phyloP scores from a whole-genome alignment of 257 asterid species.

The Lycium ferocissimum region DNA sequence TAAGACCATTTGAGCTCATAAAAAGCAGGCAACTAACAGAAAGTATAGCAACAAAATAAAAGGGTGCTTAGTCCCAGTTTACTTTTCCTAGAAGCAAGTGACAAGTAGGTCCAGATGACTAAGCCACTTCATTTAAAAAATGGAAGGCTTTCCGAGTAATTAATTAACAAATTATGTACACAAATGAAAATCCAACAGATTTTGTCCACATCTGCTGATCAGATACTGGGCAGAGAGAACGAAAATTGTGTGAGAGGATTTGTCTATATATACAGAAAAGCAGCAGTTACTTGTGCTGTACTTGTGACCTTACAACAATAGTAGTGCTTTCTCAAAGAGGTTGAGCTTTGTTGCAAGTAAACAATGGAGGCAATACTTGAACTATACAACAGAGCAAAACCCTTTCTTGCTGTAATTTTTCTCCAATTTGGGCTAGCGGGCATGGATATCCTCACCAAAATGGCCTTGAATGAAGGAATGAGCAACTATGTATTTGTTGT shows the following conservation, averaged over 20 bases:
- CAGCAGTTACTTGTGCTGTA: constrained; percentile 11
- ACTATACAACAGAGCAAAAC: constrained; percentile 54
- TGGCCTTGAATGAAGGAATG: constrained; percentile 91
- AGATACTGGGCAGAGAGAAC: not conserved
- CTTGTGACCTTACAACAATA: constrained; percentile 14
- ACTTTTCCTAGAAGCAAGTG: constrained; percentile 31
- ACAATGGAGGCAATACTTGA: constrained; percentile 34
- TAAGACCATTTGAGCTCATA: constrained; percentile 29
- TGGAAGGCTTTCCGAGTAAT: constrained; percentile 22
- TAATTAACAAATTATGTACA: constrained; percentile 29
- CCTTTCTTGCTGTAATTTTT: constrained; percentile 75
- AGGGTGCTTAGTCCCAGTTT: constrained; percentile 7
- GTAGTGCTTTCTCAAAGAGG: constrained; percentile 17
- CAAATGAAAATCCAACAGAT: constrained; percentile 27
- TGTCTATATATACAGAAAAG: constrained; percentile 29
- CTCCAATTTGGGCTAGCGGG: constrained; percentile 90
- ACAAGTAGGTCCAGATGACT: constrained; percentile 29
- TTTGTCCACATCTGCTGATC: constrained; percentile 24
- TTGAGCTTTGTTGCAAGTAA: not conserved
- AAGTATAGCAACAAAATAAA: constrained; percentile 23
- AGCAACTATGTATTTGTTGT: constrained; percentile 92
- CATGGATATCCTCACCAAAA: constrained; percentile 88
- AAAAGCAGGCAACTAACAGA: constrained; percentile 25
- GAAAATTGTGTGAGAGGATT: constrained; percentile 24
- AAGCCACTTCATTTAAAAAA: constrained; percentile 24